Percentiles rank a stretch among this genome's conserved stretches.
Conservation (phyloP, 139 green algal genomes). For the Diplosphaera chodatii region DNA sequence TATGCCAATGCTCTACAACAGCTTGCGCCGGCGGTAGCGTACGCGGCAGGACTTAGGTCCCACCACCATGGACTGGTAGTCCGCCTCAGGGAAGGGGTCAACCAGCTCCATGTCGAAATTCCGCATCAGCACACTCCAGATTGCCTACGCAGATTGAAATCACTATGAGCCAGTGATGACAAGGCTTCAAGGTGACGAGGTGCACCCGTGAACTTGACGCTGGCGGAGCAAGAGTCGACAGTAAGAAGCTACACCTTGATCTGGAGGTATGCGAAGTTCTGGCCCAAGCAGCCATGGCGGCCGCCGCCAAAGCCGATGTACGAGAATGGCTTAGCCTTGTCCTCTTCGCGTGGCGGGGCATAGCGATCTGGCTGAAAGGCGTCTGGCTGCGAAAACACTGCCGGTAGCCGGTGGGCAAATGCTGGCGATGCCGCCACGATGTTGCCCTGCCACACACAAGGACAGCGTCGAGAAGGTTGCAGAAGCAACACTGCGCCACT, state of each 20-base stretch:
- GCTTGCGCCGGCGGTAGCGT: constrained; percentile 71
- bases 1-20: too few species aligned
- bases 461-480: too few species aligned
- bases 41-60: constrained; percentile 83
- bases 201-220: too few species aligned
- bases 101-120: constrained; percentile 98
- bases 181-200: too few species aligned
- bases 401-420: constrained; percentile 75
- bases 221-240: too few species aligned
- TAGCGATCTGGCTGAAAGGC: constrained; percentile 79
- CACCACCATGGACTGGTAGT: constrained; percentile 94
- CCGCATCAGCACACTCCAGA: constrained; percentile 87
- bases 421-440: constrained; percentile 82
- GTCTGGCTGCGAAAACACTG: constrained; percentile 69
- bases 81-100: constrained; percentile 74
- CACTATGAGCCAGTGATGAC: too few species aligned
- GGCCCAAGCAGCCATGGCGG: constrained; percentile 94
- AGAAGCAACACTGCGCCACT: too few species aligned
- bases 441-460: too few species aligned
- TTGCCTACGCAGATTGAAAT: constrained; percentile 53
- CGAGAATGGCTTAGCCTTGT: constrained; percentile 71
- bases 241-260: background rate
- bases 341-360: constrained; percentile 62
- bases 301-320: constrained; percentile 96
- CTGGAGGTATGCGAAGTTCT: constrained; percentile 94